Conservation (phyloP, 106 monocot species). For the Agapanthus africanus region DNA sequence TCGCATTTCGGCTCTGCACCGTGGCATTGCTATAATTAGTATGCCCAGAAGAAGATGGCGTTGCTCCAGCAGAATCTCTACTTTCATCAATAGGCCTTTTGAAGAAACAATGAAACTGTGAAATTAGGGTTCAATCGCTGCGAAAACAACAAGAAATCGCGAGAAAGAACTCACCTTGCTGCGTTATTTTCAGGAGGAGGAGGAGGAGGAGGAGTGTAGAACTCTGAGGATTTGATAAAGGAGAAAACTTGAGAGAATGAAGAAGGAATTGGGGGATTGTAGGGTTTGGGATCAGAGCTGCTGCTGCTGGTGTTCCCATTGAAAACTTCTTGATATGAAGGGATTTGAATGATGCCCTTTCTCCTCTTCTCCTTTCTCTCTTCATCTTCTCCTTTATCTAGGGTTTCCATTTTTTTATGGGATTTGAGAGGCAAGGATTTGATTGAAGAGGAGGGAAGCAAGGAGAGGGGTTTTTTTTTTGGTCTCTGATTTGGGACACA, state of each 20-base stretch:
- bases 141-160: too few species aligned
- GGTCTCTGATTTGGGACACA: too few species aligned
- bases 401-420: too few species aligned
- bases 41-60: neutral
- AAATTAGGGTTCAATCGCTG: too few species aligned
- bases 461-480: too few species aligned
- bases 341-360: constrained; percentile 30
- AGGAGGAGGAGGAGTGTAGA: constrained; percentile 84
- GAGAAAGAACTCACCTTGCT: neutral
- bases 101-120: neutral
- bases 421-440: too few species aligned
- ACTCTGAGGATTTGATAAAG: constrained; percentile 82
- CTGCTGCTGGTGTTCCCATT: neutral
- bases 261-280: constrained; percentile 20
- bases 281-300: constrained; percentile 17
- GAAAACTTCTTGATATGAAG: constrained; percentile 59
- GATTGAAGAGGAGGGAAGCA: too few species aligned
- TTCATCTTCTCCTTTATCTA: neutral
- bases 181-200: constrained; percentile 26
- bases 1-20: constrained; percentile 40
- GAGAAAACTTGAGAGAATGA: constrained; percentile 81
- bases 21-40: neutral
- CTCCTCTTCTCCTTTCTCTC: constrained; percentile 1
- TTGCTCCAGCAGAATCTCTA: neutral
- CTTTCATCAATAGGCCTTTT: neutral